A percentile compares a stretch with the other conserved stretches of the same genome.
phyloP scores from a whole-genome alignment of 176 grass and related monocot genomes.

The Olyra latifolia region DNA sequence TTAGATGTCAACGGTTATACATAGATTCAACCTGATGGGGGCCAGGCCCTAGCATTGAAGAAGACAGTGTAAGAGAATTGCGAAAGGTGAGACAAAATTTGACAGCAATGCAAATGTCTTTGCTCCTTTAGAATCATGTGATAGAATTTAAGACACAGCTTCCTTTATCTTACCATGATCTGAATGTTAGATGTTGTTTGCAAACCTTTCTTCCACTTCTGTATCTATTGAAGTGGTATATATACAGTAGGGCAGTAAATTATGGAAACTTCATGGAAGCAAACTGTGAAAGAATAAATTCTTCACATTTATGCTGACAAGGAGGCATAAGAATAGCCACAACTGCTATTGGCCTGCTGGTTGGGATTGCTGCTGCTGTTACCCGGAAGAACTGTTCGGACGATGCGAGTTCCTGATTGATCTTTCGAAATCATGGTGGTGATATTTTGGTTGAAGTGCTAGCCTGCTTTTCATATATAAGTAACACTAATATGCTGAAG shows the following conservation, averaged over 20 bases:
- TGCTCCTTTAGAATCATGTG: not conserved
- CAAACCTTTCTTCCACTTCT: not conserved
- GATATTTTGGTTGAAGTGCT: no score
- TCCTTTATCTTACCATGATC: not conserved
- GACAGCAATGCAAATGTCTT: not conserved
- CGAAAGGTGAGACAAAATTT: constrained; percentile 39
- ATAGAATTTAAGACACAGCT: not conserved
- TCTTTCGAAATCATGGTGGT: no score
- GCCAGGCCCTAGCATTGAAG: constrained; percentile 51
- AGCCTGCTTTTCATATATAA: no score
- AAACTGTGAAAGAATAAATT: not conserved
- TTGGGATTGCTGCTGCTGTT: constrained; percentile 51
- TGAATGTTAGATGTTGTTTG: not conserved
- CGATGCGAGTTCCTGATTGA: not conserved
- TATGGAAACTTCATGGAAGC: not conserved
- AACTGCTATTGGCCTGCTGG: constrained; percentile 52
- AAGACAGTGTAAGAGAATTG: constrained; percentile 57
- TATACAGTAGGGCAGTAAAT: not conserved
- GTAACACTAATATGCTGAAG: no score
- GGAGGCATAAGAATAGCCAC: constrained; percentile 58
- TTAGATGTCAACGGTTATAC: no score
- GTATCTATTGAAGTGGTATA: not conserved
- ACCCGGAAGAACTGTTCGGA: constrained; percentile 46
- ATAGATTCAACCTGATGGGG: constrained; percentile 62
- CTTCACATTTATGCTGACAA: not conserved